Percentiles rank a stretch among this genome's conserved stretches.
Conservation (phyloP, 768 basidiomycete species). For the Leccinum imitatum region DNA sequence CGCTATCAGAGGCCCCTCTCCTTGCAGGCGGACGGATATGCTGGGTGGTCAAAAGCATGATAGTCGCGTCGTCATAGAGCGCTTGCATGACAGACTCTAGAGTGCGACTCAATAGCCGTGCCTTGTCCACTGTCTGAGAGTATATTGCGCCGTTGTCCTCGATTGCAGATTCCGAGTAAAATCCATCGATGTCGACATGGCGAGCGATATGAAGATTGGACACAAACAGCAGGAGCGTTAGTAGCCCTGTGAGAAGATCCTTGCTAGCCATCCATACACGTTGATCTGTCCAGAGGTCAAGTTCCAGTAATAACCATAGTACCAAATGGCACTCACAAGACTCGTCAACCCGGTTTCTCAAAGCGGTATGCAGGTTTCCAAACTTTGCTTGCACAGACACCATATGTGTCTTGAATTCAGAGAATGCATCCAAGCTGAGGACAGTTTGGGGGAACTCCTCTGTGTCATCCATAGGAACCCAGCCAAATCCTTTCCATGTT, state of each 20-base stretch:
- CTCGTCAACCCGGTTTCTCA: slow-evolving; percentile 23
- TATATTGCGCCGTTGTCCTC: slow-evolving; percentile 52
- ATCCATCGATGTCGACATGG: slow-evolving; percentile 80
- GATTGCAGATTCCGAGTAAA: slow-evolving; percentile 47
- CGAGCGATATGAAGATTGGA: slow-evolving; percentile 77
- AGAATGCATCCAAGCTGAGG: slow-evolving; percentile 51
- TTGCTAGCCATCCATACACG: slow-evolving; percentile 41
- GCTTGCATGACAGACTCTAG: slow-evolving; percentile 72
- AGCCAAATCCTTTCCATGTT: slow-evolving; percentile 85
- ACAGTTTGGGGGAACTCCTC: slow-evolving; percentile 45
- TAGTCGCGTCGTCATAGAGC: slow-evolving; percentile 68
- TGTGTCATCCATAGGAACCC: slow-evolving; percentile 56
- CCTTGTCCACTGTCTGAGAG: slow-evolving; percentile 64
- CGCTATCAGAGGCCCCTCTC: slow-evolving; percentile 13
- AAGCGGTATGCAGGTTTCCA: slow-evolving; percentile 27
- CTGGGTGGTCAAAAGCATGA: slow-evolving; percentile 61
- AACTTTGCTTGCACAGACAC: slow-evolving; percentile 53
- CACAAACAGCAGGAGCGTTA: slow-evolving; percentile 56
- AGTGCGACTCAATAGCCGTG: slow-evolving; percentile 63
- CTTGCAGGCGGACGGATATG: slow-evolving; percentile 20
- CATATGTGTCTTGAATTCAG: slow-evolving; percentile 50
- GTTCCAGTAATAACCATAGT: not conserved
- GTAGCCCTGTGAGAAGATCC: slow-evolving; percentile 54
- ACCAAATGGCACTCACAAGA: slow-evolving; percentile 24
- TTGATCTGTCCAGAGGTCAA: slow-evolving; percentile 23